Percentiles rank a stretch among this genome's conserved stretches.
Evolutionary conservation across 176 grass and related monocot species (phyloP).

Genomic region (Rhynchospora breviuscula): DNA sequence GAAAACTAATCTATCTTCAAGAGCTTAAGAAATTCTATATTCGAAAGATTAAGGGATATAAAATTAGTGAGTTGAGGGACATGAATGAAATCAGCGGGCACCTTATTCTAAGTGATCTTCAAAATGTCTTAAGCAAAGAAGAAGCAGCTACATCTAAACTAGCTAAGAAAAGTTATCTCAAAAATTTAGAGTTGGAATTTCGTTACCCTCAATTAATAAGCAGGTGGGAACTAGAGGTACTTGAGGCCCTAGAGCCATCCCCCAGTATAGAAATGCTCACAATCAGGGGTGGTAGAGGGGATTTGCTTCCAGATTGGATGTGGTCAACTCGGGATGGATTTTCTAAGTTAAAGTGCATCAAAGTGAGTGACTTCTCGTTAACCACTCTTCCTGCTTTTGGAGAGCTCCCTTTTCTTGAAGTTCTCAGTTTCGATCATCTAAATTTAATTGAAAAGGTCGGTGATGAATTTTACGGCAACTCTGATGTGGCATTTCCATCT

Average conservation of each 20-base stretch:
- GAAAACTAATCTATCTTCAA: conserved; percentile 21
- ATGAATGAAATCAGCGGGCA: conserved; percentile 10
- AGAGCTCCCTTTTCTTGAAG: conserved; percentile 25
- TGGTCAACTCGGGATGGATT: neutral
- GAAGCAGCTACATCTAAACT: conserved; percentile 11
- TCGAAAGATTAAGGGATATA: neutral
- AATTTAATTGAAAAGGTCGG: conserved; percentile 14
- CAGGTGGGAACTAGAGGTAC: neutral
- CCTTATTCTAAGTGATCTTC: conserved; percentile 1
- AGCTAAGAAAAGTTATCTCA: conserved; percentile 8
- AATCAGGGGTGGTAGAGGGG: neutral
- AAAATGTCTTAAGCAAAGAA: conserved; percentile 12
- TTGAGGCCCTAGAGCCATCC: conserved; percentile 25
- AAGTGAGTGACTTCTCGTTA: conserved; percentile 16
- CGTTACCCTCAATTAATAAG: no score
- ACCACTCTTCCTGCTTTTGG: conserved; percentile 32
- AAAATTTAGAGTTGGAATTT: neutral
- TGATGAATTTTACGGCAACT: conserved; percentile 27
- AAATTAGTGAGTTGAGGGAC: conserved; percentile 14
- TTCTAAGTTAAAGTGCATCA: neutral
- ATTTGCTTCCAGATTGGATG: neutral
- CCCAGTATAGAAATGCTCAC: neutral
- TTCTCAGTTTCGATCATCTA: conserved; percentile 24
- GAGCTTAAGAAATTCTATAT: neutral
- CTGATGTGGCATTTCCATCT: conserved; percentile 30